Evolutionary conservation across 495 filamentous ascomycete genomes (phyloP).

Genomic region (Penicillium odoratum): DNA sequence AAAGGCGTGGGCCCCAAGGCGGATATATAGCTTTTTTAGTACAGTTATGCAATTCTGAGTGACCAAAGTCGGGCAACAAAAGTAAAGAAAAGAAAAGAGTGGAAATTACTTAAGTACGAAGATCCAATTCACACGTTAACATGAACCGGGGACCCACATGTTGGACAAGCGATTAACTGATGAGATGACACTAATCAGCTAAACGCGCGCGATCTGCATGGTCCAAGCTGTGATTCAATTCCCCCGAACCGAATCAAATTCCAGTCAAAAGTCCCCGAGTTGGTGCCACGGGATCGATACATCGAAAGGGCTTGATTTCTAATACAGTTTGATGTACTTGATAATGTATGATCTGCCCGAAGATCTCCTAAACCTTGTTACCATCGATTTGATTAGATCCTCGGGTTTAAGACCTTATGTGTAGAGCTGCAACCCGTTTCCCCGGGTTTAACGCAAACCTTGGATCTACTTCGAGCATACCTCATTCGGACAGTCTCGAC

Average conservation of each 20-base stretch:
- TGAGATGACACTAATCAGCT: constrained; percentile 8
- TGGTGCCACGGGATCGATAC: too few relatives aligned
- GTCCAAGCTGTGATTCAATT: constrained; percentile 7
- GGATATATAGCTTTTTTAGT: too few relatives aligned
- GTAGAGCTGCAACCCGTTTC: too few relatives aligned
- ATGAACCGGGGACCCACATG: neutral
- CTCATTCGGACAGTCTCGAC: neutral
- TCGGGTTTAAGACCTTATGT: too few relatives aligned
- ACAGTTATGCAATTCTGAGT: too few relatives aligned
- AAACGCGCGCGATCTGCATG: constrained; percentile 16
- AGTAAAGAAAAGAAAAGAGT: neutral
- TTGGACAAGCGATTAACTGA: neutral
- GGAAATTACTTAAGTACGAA: neutral
- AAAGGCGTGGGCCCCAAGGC: too few relatives aligned
- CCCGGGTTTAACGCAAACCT: too few relatives aligned
- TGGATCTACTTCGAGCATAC: neutral
- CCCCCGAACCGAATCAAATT: neutral
- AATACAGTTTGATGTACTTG: too few relatives aligned
- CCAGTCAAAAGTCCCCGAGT: neutral
- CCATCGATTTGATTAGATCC: too few relatives aligned
- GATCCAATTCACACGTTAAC: neutral
- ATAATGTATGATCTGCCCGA: too few relatives aligned
- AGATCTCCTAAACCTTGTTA: too few relatives aligned
- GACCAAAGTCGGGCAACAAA: neutral
- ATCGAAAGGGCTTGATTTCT: too few relatives aligned